Conservation (phyloP, 768 basidiomycete genomes). For the Boletellus ananiceps region DNA sequence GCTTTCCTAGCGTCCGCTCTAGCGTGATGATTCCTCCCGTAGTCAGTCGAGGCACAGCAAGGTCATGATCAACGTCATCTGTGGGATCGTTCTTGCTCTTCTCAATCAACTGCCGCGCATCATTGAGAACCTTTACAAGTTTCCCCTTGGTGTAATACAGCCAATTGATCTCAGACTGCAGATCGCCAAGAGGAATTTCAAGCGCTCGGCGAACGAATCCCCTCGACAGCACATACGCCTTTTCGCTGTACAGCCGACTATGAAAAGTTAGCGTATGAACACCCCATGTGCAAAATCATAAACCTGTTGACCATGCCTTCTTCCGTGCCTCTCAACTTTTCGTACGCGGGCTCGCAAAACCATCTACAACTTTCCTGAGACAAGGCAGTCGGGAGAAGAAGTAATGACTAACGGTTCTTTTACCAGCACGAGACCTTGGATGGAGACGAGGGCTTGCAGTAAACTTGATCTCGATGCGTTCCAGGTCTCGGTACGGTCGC, state of each 20-base stretch:
- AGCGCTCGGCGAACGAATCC: conserved; percentile 89
- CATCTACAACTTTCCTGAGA: conserved; percentile 43
- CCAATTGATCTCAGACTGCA: conserved; percentile 70
- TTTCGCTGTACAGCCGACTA: conserved; percentile 90
- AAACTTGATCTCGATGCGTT: conserved; percentile 78
- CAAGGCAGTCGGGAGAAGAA: background rate
- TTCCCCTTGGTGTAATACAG: conserved; percentile 63
- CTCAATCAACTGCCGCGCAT: conserved; percentile 59
- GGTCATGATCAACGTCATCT: conserved; percentile 32
- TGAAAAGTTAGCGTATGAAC: conserved; percentile 2
- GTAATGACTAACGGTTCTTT: conserved; percentile 73
- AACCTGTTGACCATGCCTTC: conserved; percentile 87
- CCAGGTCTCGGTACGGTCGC: conserved; percentile 87
- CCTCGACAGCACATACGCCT: conserved; percentile 86
- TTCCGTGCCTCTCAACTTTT: conserved; percentile 85
- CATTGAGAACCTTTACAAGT: conserved; percentile 63
- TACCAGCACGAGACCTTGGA: conserved; percentile 89
- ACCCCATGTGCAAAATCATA: conserved; percentile 6
- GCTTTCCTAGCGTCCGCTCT: conserved; percentile 66
- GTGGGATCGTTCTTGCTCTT: conserved; percentile 50
- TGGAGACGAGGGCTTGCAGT: conserved; percentile 88
- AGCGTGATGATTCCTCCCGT: conserved; percentile 76
- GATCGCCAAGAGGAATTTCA: conserved; percentile 65
- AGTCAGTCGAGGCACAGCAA: conserved; percentile 71
- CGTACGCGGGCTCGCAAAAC: conserved; percentile 92